Base-by-base conservation (phyloP, 768 basidiomycete genomes). In the Chalciporus chontae region DNA sequence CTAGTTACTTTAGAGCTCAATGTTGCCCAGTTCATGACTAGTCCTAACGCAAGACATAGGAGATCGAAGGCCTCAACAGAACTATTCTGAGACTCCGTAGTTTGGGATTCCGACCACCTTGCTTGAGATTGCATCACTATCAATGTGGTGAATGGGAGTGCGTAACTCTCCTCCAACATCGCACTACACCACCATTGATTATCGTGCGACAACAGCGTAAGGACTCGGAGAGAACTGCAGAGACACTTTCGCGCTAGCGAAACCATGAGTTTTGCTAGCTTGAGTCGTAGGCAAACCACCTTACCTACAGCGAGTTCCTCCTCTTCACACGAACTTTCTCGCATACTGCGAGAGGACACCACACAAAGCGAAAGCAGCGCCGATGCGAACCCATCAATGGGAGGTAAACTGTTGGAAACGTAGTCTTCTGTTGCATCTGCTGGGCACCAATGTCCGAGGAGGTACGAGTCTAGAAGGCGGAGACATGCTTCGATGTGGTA, bases 1-100 rank as follows among this genome's bases (percentile, higher is more conserved):
- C 73, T 63, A 39, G 78, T 79, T 9, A 76, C 74, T n/a, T 66
- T 70, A 0, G 75, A 72, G n/a, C 75, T 69, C 5, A 70, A 71
- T 59, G 90, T 85, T 0, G 88, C 80, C 38, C 91, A 70, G 64
- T 90, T 91, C 45, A 87, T 88, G 36, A 91, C 69, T 9, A 91
- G 69, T 1, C 84, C 90, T 5, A 92, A 75, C 6, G 83, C 77
- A 23, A 92, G 81, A 63, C 88, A 91, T 5, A 90, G 70, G 29
- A 77, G 73, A 61, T 92, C 90, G n/a, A 87, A 71, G 4, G 76
- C 69, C 34, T 77, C 72, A 5, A 74, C 69, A 0, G 67, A 59
- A 47, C 42, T 29, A 17, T 39, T 15, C 14, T 19, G 50, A 42
- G 53, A 31, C n/a, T 51, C 62, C 1, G 2, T 27, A 10, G 19